Conservation (phyloP, 2,329 filamentous ascomycete species). For the Penicillium fuscoglaucum region DNA sequence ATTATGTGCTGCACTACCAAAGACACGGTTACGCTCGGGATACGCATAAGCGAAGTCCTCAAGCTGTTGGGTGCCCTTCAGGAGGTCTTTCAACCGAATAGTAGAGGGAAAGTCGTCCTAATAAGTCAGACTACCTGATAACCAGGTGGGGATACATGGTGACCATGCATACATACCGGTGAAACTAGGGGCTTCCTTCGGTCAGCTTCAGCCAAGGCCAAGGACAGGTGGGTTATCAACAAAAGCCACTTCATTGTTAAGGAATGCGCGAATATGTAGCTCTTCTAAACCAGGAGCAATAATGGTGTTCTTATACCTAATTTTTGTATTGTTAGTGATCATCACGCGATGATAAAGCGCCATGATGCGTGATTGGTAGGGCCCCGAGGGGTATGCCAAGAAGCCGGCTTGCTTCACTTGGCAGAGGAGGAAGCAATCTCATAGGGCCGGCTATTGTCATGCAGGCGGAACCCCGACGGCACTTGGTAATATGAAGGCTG, state of each 20-base stretch:
- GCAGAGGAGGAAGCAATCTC: conserved; percentile 6
- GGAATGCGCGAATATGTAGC: neutral
- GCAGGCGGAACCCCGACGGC: conserved; percentile 21
- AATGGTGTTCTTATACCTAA: conserved; percentile 4
- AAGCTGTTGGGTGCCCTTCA: conserved; percentile 61
- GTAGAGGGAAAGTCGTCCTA: conserved; percentile 21
- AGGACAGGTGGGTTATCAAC: conserved; percentile 8
- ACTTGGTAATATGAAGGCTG: conserved; percentile 12
- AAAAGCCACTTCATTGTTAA: conserved; percentile 17
- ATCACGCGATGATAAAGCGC: conserved; percentile 11
- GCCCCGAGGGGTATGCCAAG: conserved; percentile 10
- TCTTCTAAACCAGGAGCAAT: neutral
- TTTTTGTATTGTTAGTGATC: neutral
- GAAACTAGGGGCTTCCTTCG: conserved; percentile 17
- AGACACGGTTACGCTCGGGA: conserved; percentile 33
- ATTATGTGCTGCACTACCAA: conserved; percentile 55
- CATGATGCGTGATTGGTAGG: conserved; percentile 7
- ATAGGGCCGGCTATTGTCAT: conserved; percentile 11
- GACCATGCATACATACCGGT: conserved; percentile 11
- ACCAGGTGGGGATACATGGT: neutral
- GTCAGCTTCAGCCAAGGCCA: conserved; percentile 7
- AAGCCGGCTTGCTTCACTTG: conserved; percentile 10
- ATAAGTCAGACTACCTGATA: neutral
- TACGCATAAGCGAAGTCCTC: conserved; percentile 33
- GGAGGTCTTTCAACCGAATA: conserved; percentile 58